A percentile compares a stretch with the other conserved stretches of the same genome.
Conservation (phyloP, 805 yeast genomes). For the Dipodascopsis uninucleata region DNA sequence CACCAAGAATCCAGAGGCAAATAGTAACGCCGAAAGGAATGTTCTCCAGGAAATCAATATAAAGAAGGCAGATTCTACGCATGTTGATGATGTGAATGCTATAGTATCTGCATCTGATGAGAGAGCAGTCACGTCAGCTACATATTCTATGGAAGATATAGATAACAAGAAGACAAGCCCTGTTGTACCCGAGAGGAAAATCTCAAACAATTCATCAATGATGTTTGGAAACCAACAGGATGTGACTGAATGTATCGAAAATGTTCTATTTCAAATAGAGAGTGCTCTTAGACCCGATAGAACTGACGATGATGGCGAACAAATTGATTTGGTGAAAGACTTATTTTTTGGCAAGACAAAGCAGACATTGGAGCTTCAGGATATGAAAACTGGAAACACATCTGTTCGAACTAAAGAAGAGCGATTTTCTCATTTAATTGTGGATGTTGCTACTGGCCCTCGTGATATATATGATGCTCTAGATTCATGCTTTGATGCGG, state of each 20-base stretch:
- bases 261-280: constrained; percentile 85
- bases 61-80: constrained; percentile 1
- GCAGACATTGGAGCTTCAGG: constrained; percentile 53
- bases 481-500: constrained; percentile 76
- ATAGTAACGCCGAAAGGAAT: no score
- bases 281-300: constrained; percentile 71
- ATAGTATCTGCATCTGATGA: background rate
- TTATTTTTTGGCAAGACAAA: constrained; percentile 83
- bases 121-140: background rate
- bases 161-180: background rate
- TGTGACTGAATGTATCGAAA: constrained; percentile 95
- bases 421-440: constrained; percentile 73
- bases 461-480: constrained; percentile 85
- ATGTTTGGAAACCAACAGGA: constrained; percentile 77
- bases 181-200: constrained; percentile 8
- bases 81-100: background rate
- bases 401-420: constrained; percentile 48
- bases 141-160: background rate
- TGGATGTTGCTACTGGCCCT: constrained; percentile 85
- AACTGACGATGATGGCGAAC: constrained; percentile 71
- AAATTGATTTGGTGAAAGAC: constrained; percentile 71
- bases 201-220: constrained; percentile 15
- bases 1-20: no score
- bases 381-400: constrained; percentile 13
- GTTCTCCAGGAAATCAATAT: no score